These are phyloP conservation scores for Fusarium incarnatum DNA, from an alignment of 2,329 filamentous ascomycete species.

Conservation along the genomic window DNA sequence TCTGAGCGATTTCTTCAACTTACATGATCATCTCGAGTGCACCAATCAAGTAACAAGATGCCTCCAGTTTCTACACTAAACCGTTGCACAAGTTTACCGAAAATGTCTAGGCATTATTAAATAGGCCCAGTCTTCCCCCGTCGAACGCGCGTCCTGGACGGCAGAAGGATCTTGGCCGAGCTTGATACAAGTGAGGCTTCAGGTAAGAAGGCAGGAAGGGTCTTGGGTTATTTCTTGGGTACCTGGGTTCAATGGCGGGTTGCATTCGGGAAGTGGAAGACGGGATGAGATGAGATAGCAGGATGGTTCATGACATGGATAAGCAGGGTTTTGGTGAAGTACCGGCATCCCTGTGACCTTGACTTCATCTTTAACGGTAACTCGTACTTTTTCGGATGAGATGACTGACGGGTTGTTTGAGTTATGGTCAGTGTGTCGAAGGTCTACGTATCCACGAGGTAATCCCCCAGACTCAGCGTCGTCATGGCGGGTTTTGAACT, in stretches of 20 bases:
- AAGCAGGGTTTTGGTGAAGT: neutral
- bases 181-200: slow-evolving; percentile 17
- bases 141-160: slow-evolving; percentile 41
- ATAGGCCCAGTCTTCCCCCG: slow-evolving; percentile 19
- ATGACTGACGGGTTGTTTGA: slow-evolving; percentile 11
- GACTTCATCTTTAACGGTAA: neutral
- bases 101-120: slow-evolving; percentile 24
- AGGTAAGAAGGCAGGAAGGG: neutral
- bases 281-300: neutral
- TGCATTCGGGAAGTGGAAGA: slow-evolving; percentile 20
- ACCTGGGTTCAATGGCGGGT: neutral
- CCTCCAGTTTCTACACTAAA: slow-evolving; percentile 11
- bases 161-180: slow-evolving; percentile 6
- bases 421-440: neutral
- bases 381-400: neutral
- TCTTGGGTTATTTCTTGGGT: neutral
- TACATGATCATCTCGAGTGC: neutral
- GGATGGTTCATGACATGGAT: neutral
- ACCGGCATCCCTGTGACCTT: slow-evolving; percentile 3
- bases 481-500: slow-evolving; percentile 19
- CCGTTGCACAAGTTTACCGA: slow-evolving; percentile 23
- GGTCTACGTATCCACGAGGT: slow-evolving; percentile 10
- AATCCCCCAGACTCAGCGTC: slow-evolving; percentile 13
- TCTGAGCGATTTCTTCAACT: slow-evolving; percentile 1
- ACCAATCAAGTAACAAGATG: neutral